A percentile compares a stretch with the other conserved stretches of the same genome.
These are phyloP conservation scores for Abrus precatorius DNA, from an alignment of 306 rosid genomes.

Conservation along the genomic window DNA sequence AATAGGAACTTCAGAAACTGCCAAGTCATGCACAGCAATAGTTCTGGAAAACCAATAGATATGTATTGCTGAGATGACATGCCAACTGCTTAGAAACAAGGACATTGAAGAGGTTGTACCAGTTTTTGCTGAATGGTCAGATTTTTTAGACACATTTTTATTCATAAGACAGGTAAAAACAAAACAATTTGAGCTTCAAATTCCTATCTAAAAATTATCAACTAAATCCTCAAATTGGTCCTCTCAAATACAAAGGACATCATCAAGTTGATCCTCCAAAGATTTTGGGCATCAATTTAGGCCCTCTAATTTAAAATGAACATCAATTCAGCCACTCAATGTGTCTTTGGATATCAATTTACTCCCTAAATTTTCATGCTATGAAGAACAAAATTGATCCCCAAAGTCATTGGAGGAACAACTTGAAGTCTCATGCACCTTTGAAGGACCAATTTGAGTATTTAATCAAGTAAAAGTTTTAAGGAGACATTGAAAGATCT, in stretches of 20 bases:
- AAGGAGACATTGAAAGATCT: not conserved
- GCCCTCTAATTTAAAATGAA: not conserved
- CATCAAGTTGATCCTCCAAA: not conserved
- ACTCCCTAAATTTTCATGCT: not conserved
- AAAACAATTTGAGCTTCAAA: constrained; percentile 7
- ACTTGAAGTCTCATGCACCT: constrained; percentile 2
- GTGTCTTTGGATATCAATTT: constrained; percentile 21
- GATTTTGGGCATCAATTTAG: constrained; percentile 7
- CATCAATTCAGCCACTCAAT: not conserved
- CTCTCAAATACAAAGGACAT: not conserved
- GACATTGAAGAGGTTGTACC: not conserved
- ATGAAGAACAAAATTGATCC: not conserved
- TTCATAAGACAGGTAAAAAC: not conserved
- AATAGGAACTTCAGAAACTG: constrained; percentile 5
- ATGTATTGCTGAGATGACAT: constrained; percentile 17
- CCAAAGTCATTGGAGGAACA: not conserved
- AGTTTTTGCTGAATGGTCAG: not conserved
- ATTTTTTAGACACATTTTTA: constrained; percentile 1
- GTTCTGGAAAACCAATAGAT: constrained; percentile 12
- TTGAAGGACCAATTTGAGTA: not conserved
- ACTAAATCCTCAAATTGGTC: not conserved
- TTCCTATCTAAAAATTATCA: not conserved
- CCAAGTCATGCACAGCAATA: not conserved
- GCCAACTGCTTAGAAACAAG: constrained; percentile 6
- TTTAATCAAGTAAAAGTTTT: constrained; percentile 3